Evolutionary conservation across 2,329 filamentous ascomycete genomes (phyloP), one percentile per base, ranked within the genome.

Genomic region (Paraconiothyrium sp.): DNA sequence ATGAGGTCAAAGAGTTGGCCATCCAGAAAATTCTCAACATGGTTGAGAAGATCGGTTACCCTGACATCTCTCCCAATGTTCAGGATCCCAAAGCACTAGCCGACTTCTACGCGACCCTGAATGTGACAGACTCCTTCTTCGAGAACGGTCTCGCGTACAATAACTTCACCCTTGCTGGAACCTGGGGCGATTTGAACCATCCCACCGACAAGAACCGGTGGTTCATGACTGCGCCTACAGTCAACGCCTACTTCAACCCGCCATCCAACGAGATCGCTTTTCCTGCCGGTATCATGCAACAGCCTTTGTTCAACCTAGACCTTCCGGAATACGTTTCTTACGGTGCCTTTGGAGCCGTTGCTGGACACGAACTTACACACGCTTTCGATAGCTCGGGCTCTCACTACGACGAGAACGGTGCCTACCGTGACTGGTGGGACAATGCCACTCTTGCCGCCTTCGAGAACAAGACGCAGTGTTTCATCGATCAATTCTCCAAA

Each of bases 311-410:
- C 72, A 85, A 89, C 60, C 83, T 84, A 7, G 79, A 83, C 6
- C 82, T 89, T 1, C 89, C 89, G 0, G 77, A 85, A 35, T 91
- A 90, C 65, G 75, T 91, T n/a, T 84, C 84, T 16, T 91, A 90
- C 72, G 89, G 88, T 20, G 86, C 85, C 0, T 89, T 91, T 71
- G 89, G 88, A 1, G 83, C 85, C 1, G 83, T 90, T 3, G 85
- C 85, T 11, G 89, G 88, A 2, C 89, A 91, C 69, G 89, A 91
- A 73, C 81, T 91, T 11, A 88, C 86, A 1, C 89, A 91, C 46
- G 88, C 86, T 16, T 90, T 91, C 66, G 89, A 91, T 72, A 87
- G 84, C 41, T 84, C 82, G 0, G 89, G 89, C 13, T 82, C 86
- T 34, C 83, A 87, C 66, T 90, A 86, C 66, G 87, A 90, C 69